Evolutionary conservation across 2,329 filamentous ascomycete genomes (phyloP).

Genomic region (Curvularia verruculosa): DNA sequence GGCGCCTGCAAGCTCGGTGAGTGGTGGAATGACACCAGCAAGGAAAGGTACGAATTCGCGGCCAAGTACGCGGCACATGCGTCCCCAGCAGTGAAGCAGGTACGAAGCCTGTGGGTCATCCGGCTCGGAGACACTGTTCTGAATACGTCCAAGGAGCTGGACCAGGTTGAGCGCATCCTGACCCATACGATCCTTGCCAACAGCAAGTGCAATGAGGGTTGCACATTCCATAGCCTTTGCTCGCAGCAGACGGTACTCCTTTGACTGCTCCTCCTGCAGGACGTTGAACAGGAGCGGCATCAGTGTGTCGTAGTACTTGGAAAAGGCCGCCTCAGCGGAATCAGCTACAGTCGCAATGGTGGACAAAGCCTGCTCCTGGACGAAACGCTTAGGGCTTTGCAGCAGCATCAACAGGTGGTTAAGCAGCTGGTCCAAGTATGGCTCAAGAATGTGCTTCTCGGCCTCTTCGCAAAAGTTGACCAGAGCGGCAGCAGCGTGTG

Average conservation of each 20-base stretch:
- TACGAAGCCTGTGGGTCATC: conserved; percentile 98
- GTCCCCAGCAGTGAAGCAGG: conserved; percentile 97
- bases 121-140: conserved; percentile 78
- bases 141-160: conserved; percentile 84
- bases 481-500: conserved; percentile 93
- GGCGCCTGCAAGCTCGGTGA: conserved; percentile 87
- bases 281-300: conserved; percentile 96
- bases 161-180: conserved; percentile 86
- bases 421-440: conserved; percentile 88
- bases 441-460: conserved; percentile 87
- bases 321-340: conserved; percentile 92
- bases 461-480: conserved; percentile 99
- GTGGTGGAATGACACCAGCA: conserved; percentile 89
- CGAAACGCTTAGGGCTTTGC: conserved; percentile 90
- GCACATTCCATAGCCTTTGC: conserved; percentile 99
- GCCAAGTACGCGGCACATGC: conserved; percentile 95
- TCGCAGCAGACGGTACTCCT: conserved; percentile 87
- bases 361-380: conserved; percentile 95
- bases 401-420: conserved; percentile 85
- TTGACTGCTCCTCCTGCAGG: conserved; percentile 85
- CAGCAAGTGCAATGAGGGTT: conserved; percentile 91
- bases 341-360: conserved; percentile 99
- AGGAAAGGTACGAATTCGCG: conserved; percentile 92
- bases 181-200: conserved; percentile 91
- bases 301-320: conserved; percentile 91